Conservation (phyloP, 169 alveolate species). For the Eimeria sp. region DNA sequence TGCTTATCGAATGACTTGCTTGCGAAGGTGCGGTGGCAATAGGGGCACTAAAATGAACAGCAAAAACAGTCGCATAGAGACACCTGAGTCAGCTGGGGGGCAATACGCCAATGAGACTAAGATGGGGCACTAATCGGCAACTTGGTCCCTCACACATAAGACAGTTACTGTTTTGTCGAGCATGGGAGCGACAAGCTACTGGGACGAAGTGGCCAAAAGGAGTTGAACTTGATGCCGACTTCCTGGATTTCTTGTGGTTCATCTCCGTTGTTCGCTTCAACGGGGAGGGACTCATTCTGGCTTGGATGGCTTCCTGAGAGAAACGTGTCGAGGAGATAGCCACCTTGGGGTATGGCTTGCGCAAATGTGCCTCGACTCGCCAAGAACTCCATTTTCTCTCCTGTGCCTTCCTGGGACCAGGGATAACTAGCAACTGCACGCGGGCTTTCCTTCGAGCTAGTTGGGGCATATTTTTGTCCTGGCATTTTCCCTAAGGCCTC, state of each 20-base stretch:
- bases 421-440: slow-evolving; percentile 50
- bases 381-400: background rate
- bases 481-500: background rate
- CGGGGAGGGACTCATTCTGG: background rate
- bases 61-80: background rate
- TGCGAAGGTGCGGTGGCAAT: slow-evolving; percentile 80
- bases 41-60: slow-evolving; percentile 71
- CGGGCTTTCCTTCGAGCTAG: slow-evolving; percentile 7
- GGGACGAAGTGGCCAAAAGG: background rate
- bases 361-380: slow-evolving; percentile 63
- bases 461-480: background rate
- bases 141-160: background rate
- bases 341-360: background rate
- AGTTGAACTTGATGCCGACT: slow-evolving; percentile 2
- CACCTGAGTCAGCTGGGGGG: background rate
- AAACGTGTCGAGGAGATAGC: background rate
- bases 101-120: background rate
- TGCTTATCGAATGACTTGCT: slow-evolving; percentile 80
- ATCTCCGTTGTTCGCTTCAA: slow-evolving; percentile 5
- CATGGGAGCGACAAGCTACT: background rate
- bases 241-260: slow-evolving; percentile 62
- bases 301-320: background rate
- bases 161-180: background rate
- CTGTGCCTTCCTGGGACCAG: background rate
- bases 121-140: background rate